These are phyloP conservation scores for Mortierella sp. DNA, from an alignment of 371 early-diverging fungal genomes.

Conservation along the genomic window DNA sequence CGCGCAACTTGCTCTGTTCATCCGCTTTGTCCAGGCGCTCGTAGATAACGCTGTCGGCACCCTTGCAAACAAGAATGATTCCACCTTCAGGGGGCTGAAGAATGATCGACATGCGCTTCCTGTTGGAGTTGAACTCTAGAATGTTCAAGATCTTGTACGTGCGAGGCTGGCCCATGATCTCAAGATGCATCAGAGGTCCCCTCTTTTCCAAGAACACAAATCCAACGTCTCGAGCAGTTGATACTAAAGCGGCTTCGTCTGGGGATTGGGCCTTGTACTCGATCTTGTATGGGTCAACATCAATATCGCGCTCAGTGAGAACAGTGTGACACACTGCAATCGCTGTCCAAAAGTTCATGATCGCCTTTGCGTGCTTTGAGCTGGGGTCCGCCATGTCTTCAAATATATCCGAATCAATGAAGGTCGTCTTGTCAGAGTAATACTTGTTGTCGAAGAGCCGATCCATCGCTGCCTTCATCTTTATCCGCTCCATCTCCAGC, in stretches of 20 bases:
- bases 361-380: slow-evolving; percentile 65
- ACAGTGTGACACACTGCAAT: slow-evolving; percentile 87
- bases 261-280: slow-evolving; percentile 94
- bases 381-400: slow-evolving; percentile 53
- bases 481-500: slow-evolving; percentile 44
- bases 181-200: slow-evolving; percentile 67
- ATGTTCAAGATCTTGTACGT: slow-evolving; percentile 74
- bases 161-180: slow-evolving; percentile 75
- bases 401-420: slow-evolving; percentile 56
- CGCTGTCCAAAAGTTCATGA: slow-evolving; percentile 79
- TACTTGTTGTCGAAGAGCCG: slow-evolving; percentile 53
- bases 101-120: slow-evolving; percentile 91
- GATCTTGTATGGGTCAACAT: slow-evolving; percentile 58
- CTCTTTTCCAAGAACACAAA: slow-evolving; percentile 83
- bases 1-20: slow-evolving; percentile 66
- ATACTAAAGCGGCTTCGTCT: slow-evolving; percentile 94
- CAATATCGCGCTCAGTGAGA: slow-evolving; percentile 65
- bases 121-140: slow-evolving; percentile 84
- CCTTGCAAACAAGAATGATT: slow-evolving; percentile 92
- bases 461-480: slow-evolving; percentile 51
- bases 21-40: slow-evolving; percentile 71
- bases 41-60: slow-evolving; percentile 94
- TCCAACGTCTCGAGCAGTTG: slow-evolving; percentile 90
- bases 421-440: slow-evolving; percentile 54
- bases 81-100: slow-evolving; percentile 72